These are phyloP conservation scores for Cornus suecica DNA, from an alignment of 148 eudicot genomes.

Conservation along the genomic window DNA sequence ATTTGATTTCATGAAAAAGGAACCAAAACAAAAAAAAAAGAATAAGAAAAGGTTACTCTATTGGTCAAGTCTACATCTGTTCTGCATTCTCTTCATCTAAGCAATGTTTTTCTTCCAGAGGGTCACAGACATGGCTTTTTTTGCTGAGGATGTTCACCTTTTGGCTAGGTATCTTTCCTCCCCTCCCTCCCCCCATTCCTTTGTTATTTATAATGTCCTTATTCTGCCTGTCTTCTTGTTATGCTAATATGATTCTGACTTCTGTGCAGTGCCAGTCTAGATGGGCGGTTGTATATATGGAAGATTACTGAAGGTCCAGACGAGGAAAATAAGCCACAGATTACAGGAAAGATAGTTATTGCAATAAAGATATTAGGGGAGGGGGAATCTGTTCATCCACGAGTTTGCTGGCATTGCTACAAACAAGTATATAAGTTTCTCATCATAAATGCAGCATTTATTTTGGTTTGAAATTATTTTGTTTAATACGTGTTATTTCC, in stretches of 20 bases:
- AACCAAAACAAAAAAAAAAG: no score
- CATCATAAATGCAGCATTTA: not conserved
- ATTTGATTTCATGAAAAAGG: not conserved
- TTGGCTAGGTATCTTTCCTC: slow-evolving; percentile 69
- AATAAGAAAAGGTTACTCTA: not conserved
- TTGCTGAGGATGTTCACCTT: slow-evolving; percentile 98
- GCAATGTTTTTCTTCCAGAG: slow-evolving; percentile 44
- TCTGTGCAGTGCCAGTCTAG: slow-evolving; percentile 81
- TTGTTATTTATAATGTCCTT: not conserved
- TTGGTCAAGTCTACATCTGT: not conserved
- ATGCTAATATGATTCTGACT: slow-evolving; percentile 21
- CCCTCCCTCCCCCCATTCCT: not conserved
- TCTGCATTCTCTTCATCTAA: slow-evolving; percentile 3
- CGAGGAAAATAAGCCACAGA: slow-evolving; percentile 87
- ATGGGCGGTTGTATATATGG: slow-evolving; percentile 93
- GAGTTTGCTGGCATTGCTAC: slow-evolving; percentile 99
- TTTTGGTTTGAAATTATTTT: not conserved
- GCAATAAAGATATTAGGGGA: slow-evolving; percentile 78
- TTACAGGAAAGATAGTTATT: slow-evolving; percentile 69
- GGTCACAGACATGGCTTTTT: slow-evolving; percentile 99
- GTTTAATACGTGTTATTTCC: not conserved
- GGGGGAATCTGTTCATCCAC: slow-evolving; percentile 82
- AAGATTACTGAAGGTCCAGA: slow-evolving; percentile 86
- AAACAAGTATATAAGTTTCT: slow-evolving; percentile 69
- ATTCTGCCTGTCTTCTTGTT: slow-evolving; percentile 1